Base-by-base conservation (phyloP, 805 yeast species). In the Hanseniaspora singularis region DNA sequence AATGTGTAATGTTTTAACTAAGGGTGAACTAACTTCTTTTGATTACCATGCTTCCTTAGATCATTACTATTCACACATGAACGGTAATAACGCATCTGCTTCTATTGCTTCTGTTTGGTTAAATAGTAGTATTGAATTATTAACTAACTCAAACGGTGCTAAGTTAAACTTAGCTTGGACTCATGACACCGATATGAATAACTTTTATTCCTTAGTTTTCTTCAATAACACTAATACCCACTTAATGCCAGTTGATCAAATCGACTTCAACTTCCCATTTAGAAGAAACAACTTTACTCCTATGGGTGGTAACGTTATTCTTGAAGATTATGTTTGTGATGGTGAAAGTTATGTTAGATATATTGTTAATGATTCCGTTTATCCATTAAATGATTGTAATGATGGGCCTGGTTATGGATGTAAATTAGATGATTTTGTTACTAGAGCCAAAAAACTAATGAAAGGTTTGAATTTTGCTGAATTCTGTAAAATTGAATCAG, bases 141-240 rank as follows among this genome's bases (percentile, higher is more conserved):
- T 78, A 52, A 41, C 38, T 18, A 60, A 66, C 50, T 69, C 72
- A 46, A 72, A 73, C 28, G 56, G 58, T 5, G 71, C 70, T 51
- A 41, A 41, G 23, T 69, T 65, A 50, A 74, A 60, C 57, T 69
- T 73, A 49, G 66, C 81, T 36, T 79, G 80, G 68, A 69, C 84
- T 14, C 94, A 85, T 56, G 94, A 85, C 59, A 72, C 81, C 27
- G 81, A 79, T 51, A 61, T 82, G 34, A 66, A 76, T 51, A 66
- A 78, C 37, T 77, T 70, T 53, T 64, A 78, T 53, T 66, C 83
- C 20, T 81, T 89, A 1, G 61, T 82, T 40, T 58, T 81, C 15
- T 59, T 60, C 36, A 63, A 56, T 23, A 53, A 57, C 8, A 64
- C 58, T 16, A 54, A 62, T 26, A 63, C 62, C 42, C 19, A 37